These are phyloP conservation scores for Cyclotella distinguenda DNA, from an alignment of 108 stramenopile species.

Conservation along the genomic window DNA sequence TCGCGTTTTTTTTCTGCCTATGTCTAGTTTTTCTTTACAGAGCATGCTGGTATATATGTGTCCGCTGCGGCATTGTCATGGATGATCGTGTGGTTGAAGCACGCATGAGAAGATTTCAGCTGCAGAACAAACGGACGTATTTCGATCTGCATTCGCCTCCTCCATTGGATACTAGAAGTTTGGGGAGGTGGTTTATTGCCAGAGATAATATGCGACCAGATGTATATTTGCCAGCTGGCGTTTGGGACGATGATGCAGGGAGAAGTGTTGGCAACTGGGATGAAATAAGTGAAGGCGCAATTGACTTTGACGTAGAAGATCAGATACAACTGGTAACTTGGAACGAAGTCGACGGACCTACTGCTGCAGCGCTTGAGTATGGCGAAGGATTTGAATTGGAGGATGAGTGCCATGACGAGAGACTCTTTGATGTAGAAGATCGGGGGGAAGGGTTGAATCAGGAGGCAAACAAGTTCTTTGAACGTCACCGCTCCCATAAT, in stretches of 20 bases:
- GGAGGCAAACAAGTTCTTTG: slow-evolving; percentile 40
- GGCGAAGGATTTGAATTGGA: slow-evolving; percentile 42
- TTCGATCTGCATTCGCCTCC: slow-evolving; percentile 11
- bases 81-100: slow-evolving; percentile 39
- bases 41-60: slow-evolving; percentile 22
- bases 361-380: slow-evolving; percentile 24
- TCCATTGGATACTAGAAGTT: slow-evolving; percentile 34
- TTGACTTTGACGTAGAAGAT: slow-evolving; percentile 28
- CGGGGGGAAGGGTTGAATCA: slow-evolving; percentile 22
- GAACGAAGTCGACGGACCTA: slow-evolving; percentile 11
- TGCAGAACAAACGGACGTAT: slow-evolving; percentile 35
- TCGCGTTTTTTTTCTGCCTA: slow-evolving; percentile 29
- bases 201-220: slow-evolving; percentile 15
- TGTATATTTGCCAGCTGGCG: slow-evolving; percentile 4
- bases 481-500: background rate
- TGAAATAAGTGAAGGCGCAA: slow-evolving; percentile 17
- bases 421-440: slow-evolving; percentile 42
- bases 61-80: slow-evolving; percentile 26
- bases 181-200: slow-evolving; percentile 28
- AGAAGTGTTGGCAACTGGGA: slow-evolving; percentile 17
- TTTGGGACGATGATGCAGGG: slow-evolving; percentile 28
- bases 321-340: slow-evolving; percentile 11
- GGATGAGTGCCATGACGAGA: slow-evolving; percentile 35
- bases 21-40: slow-evolving; percentile 13
- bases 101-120: slow-evolving; percentile 20